Conservation (phyloP, 345 rosid genomes). For the Mallotus nudiflorus region DNA sequence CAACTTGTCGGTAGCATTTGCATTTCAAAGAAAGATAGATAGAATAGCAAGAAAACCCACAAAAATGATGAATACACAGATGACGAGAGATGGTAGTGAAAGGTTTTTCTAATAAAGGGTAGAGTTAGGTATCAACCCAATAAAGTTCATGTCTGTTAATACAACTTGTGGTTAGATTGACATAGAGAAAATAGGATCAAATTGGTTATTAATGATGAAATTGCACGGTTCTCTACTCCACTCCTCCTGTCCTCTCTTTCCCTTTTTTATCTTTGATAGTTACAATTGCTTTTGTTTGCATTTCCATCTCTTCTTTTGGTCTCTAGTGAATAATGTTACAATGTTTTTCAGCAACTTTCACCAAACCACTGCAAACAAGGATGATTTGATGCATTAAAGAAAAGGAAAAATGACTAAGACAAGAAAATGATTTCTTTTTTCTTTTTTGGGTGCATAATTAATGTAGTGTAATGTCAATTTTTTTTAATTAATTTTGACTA, state of each 20-base stretch:
- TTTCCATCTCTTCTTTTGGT: constrained; percentile 35
- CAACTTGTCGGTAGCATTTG: constrained; percentile 20
- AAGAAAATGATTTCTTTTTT: background rate
- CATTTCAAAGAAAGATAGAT: constrained; percentile 3
- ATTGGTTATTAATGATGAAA: constrained; percentile 12
- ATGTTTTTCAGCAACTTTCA: background rate
- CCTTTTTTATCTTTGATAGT: too few relatives aligned
- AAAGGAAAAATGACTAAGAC: too few relatives aligned
- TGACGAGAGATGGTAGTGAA: constrained; percentile 35
- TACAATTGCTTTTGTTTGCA: constrained; percentile 14
- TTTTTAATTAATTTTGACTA: background rate
- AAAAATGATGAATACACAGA: constrained; percentile 21
- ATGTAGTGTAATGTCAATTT: too few relatives aligned
- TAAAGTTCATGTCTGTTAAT: constrained; percentile 55
- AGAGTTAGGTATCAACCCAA: constrained; percentile 51
- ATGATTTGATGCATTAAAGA: background rate
- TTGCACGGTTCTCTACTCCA: constrained; percentile 26
- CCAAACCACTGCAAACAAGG: background rate
- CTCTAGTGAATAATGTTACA: constrained; percentile 22
- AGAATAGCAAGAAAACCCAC: background rate
- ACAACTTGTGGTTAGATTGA: constrained; percentile 27
- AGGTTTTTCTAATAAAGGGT: constrained; percentile 44
- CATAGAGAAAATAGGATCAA: background rate
- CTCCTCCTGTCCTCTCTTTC: constrained; percentile 17
- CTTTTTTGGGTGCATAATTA: background rate